Evolutionary conservation across 768 basidiomycete species (phyloP), one percentile per base, ranked within the genome.

Genomic region (Trametes villosa): DNA sequence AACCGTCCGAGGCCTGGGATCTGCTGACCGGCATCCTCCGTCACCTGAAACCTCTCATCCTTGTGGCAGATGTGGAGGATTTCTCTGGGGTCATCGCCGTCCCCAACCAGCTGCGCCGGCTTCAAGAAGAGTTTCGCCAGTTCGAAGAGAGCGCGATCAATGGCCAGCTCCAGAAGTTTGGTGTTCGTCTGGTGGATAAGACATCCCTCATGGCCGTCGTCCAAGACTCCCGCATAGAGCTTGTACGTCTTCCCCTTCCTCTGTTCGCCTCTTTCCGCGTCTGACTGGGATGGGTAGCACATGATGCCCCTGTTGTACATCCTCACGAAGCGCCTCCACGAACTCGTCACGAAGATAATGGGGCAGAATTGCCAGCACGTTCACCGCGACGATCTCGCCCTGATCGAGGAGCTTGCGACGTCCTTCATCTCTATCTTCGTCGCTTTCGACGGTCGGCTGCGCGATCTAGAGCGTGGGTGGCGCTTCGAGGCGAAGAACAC

Each of bases 381-480:
- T 4, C 4, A 26, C 6, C 8, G 27, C 29, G 13, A 6, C 11
- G 34, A 47, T 3, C 27, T 57, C 4, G 26, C 22, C 34, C 8
- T 6, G 9, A 20, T 62, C 13, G 55, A 62, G 30, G 55, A 57
- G 26, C 33, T 47, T n/a, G 55, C 55, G 2, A 40, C 26, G n/a
- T 62, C 60, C 7, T 62, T 42, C 42, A 56, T 57, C 49, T 42
- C 45, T 0, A 36, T 52, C 44, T 62, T 48, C 60, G 41, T 53
- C 9, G 55, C 60, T 0, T 62, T 57, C 60, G 48, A 57, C 6
- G 34, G 40, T 15, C 60, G 60, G 17, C 41, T 62, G 36, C 22
- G 36, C 11, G 50, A 57, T 3, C 55, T 62, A 0, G n/a, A 46
- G 2, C 33, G 60, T 2, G 45, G 55, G 9, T 62, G 60, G 60